Percentiles rank a stretch among this genome's conserved stretches.
These are phyloP conservation scores for Botrytis porri DNA, from an alignment of 2,329 filamentous ascomycete species.

Conservation along the genomic window DNA sequence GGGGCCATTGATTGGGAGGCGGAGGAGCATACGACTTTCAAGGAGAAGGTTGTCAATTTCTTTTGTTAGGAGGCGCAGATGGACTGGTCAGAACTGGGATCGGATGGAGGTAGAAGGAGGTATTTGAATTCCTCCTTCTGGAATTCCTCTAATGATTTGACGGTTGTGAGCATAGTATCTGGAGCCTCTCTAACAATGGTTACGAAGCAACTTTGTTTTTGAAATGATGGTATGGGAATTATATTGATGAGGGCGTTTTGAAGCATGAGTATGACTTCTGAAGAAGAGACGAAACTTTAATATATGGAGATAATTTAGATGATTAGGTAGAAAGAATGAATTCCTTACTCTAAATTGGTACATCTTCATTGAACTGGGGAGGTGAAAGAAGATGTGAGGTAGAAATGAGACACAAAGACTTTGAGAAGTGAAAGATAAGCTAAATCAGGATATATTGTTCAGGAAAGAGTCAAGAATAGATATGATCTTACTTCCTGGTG, in stretches of 20 bases:
- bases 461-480: neutral
- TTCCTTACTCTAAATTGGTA: neutral
- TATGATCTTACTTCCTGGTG: neutral
- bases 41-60: neutral
- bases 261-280: neutral
- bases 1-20: neutral
- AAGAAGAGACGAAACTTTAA: neutral
- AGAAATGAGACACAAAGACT: neutral
- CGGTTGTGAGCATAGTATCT: neutral
- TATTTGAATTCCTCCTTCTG: slow-evolving; percentile 16
- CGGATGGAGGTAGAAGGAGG: slow-evolving; percentile 11
- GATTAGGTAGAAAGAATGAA: slow-evolving; percentile 3
- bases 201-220: neutral
- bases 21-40: neutral
- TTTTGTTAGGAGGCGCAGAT: slow-evolving; percentile 6
- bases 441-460: neutral
- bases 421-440: neutral
- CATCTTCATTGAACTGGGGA: neutral
- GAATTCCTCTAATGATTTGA: slow-evolving; percentile 13
- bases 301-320: slow-evolving; percentile 2
- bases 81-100: neutral
- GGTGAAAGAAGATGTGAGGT: neutral
- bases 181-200: neutral
- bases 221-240: neutral
- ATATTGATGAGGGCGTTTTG: neutral